Percentiles rank a stretch among this genome's conserved stretches.
phyloP scores from a whole-genome alignment of 129 eudicot species.

The Lactuca sativa region DNA sequence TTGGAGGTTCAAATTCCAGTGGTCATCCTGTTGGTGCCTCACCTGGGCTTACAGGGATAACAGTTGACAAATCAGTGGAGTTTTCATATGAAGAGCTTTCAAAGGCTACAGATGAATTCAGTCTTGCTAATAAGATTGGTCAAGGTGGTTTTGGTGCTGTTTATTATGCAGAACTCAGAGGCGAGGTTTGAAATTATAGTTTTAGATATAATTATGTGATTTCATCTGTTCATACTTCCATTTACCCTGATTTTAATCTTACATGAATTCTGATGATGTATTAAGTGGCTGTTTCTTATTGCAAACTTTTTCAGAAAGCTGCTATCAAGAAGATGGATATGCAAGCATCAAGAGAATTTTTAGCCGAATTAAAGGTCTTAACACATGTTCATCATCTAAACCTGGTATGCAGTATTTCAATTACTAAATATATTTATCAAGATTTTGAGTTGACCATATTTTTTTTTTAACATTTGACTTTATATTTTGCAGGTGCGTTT shows the following conservation, averaged over 20 bases:
- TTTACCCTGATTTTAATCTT: neutral
- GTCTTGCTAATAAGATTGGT: slow-evolving; percentile 83
- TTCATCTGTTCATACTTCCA: neutral
- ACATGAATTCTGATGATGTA: neutral
- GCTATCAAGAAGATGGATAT: slow-evolving; percentile 97
- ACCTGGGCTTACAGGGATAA: slow-evolving; percentile 72
- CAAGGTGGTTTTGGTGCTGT: slow-evolving; percentile 99
- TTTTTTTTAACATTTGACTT: neutral
- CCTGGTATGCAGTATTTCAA: slow-evolving; percentile 53
- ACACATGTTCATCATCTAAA: slow-evolving; percentile 96
- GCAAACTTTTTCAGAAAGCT: slow-evolving; percentile 64
- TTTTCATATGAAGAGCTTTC: slow-evolving; percentile 95
- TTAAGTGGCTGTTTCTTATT: slow-evolving; percentile 5
- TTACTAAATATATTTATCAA: too few species aligned
- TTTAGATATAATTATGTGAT: slow-evolving; percentile 11
- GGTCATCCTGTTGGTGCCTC: slow-evolving; percentile 46
- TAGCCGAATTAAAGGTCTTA: slow-evolving; percentile 84
- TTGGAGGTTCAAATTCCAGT: slow-evolving; percentile 43
- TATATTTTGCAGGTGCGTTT: slow-evolving; percentile 73
- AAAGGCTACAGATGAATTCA: slow-evolving; percentile 81
- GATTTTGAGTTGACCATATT: slow-evolving; percentile 3
- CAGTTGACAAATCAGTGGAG: slow-evolving; percentile 95
- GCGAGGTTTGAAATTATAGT: slow-evolving; percentile 68
- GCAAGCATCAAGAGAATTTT: slow-evolving; percentile 89
- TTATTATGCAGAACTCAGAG: slow-evolving; percentile 95